Evolutionary conservation across 1,139 yeast species (phyloP).

Genomic region (Candida sojae): DNA sequence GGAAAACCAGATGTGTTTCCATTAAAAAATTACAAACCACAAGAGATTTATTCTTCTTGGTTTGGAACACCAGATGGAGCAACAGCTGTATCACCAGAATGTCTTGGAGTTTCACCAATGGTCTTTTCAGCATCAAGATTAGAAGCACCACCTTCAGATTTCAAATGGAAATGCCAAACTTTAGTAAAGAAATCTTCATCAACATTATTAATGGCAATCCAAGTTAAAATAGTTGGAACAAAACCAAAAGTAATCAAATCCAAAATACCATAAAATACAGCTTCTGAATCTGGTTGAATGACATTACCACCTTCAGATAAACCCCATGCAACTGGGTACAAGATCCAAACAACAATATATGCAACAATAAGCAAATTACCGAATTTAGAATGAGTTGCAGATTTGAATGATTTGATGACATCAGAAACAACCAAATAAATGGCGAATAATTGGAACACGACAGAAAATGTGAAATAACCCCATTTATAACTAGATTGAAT

Average conservation of each 20-base stretch:
- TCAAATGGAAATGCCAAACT: conserved; percentile 20
- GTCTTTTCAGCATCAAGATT: conserved; percentile 20
- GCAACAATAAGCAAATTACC: conserved; percentile 31
- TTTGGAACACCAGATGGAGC: conserved; percentile 18
- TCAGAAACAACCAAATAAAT: conserved; percentile 26
- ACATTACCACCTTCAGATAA: conserved; percentile 68
- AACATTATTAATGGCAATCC: conserved; percentile 26
- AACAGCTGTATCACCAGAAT: conserved; percentile 38
- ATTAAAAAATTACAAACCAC: too few species aligned
- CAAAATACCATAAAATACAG: conserved; percentile 63
- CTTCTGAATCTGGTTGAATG: conserved; percentile 67
- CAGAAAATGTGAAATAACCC: conserved; percentile 57
- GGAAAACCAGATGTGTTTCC: too few species aligned
- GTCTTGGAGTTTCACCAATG: conserved; percentile 33
- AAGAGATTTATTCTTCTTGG: background rate
- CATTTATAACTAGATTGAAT: conserved; percentile 62
- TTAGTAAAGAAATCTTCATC: conserved; percentile 34
- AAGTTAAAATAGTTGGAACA: conserved; percentile 41
- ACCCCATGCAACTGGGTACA: conserved; percentile 65
- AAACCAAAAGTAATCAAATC: conserved; percentile 50
- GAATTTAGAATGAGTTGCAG: conserved; percentile 17
- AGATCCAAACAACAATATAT: conserved; percentile 40
- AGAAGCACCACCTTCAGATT: conserved; percentile 6
- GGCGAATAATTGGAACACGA: conserved; percentile 40
- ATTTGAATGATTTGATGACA: conserved; percentile 13